Conservation (phyloP, 2,329 filamentous ascomycete species). For the Fusarium abutilonis region DNA sequence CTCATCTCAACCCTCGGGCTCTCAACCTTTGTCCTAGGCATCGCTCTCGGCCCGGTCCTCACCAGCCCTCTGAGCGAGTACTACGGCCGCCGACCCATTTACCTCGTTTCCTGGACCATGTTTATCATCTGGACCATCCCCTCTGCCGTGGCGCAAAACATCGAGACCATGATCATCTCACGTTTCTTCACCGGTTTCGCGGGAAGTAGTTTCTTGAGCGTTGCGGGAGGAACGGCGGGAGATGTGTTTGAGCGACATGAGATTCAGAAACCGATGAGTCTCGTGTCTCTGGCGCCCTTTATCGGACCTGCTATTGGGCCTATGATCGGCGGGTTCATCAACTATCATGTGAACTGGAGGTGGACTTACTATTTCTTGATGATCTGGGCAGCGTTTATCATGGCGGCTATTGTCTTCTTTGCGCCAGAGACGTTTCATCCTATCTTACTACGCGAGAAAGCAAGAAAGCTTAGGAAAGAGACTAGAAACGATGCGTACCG, state of each 20-base stretch:
- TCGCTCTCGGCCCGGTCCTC: constrained; percentile 65
- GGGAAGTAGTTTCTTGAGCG: constrained; percentile 53
- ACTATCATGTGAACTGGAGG: constrained; percentile 28
- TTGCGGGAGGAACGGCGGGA: constrained; percentile 34
- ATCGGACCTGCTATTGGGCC: constrained; percentile 35
- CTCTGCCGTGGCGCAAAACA: constrained; percentile 78
- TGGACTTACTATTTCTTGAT: constrained; percentile 40
- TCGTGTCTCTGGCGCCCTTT: constrained; percentile 35
- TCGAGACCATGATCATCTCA: constrained; percentile 76
- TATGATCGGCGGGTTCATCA: constrained; percentile 35
- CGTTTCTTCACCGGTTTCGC: constrained; percentile 80
- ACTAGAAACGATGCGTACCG: constrained; percentile 15
- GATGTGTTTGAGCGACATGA: constrained; percentile 28
- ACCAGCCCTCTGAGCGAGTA: constrained; percentile 70
- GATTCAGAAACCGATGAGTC: constrained; percentile 36
- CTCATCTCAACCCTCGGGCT: constrained; percentile 26
- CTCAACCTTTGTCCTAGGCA: constrained; percentile 56
- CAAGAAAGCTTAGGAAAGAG: constrained; percentile 20
- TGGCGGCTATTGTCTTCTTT: constrained; percentile 25
- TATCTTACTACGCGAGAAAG: constrained; percentile 21
- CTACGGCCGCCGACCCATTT: constrained; percentile 80
- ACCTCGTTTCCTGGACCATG: constrained; percentile 73
- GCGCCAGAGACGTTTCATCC: constrained; percentile 40
- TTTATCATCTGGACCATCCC: constrained; percentile 83
- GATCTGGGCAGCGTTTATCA: constrained; percentile 25